These are phyloP conservation scores for Leccinum pachyderme DNA, from an alignment of 1,284 basidiomycete species.

Conservation along the genomic window DNA sequence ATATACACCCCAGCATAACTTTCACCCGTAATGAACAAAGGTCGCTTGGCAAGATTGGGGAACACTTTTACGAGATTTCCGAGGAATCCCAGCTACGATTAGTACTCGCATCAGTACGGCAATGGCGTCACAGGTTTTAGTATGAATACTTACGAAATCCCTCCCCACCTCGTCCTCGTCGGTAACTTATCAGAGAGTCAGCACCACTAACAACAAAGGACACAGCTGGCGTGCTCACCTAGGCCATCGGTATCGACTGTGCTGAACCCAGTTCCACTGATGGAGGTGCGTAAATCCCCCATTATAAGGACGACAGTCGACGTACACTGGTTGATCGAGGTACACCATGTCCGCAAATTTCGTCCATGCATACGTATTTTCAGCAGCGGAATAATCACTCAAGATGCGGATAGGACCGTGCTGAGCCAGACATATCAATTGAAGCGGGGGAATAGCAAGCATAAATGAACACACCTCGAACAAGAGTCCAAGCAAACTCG, in stretches of 20 bases:
- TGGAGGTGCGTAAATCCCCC: slow-evolving; percentile 7
- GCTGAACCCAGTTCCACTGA: slow-evolving; percentile 24
- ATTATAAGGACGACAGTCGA: slow-evolving; percentile 1
- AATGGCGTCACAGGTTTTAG: too few relatives aligned
- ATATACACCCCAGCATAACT: slow-evolving; percentile 55
- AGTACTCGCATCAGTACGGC: too few relatives aligned
- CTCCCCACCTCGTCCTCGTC: too few relatives aligned
- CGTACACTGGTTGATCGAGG: slow-evolving; percentile 72
- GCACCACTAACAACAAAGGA: too few relatives aligned
- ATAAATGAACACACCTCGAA: background rate
- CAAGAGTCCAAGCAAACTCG: background rate
- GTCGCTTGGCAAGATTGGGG: too few relatives aligned
- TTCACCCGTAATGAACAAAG: too few relatives aligned
- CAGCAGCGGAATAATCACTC: too few relatives aligned
- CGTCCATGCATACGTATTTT: slow-evolving; percentile 58
- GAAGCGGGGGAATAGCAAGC: background rate
- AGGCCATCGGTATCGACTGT: too few relatives aligned
- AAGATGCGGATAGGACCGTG: slow-evolving; percentile 66
- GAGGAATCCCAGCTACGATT: slow-evolving; percentile 63
- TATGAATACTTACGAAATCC: too few relatives aligned
- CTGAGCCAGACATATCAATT: slow-evolving; percentile 31
- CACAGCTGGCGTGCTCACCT: too few relatives aligned
- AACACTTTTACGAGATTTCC: slow-evolving; percentile 54
- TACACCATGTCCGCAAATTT: slow-evolving; percentile 63
- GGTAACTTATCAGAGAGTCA: too few relatives aligned